A percentile compares a stretch with the other conserved stretches of the same genome.
phyloP scores from a whole-genome alignment of 1,284 basidiomycete genomes.

The Uromyces viciae-fabae region DNA sequence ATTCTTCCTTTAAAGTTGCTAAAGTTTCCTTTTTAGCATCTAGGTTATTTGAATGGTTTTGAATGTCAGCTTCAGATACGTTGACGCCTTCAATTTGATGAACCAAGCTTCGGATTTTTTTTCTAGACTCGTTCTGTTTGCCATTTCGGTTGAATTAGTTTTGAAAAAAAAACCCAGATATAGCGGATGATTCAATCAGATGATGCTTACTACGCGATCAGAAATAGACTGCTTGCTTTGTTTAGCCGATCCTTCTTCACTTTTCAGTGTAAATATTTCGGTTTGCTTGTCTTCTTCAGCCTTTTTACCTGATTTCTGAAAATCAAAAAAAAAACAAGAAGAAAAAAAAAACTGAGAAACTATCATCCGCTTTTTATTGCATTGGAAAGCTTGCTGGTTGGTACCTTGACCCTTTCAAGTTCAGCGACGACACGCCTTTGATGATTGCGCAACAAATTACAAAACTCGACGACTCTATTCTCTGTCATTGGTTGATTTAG shows the following conservation, averaged over 20 bases:
- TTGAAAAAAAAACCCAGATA: not conserved
- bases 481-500: constrained; percentile 65
- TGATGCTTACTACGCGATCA: constrained; percentile 39
- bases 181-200: no score
- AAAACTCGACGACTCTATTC: constrained; percentile 68
- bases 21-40: constrained; percentile 65
- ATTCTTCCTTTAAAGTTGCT: constrained; percentile 62
- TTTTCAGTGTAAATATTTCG: constrained; percentile 48
- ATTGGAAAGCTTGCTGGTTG: constrained; percentile 47
- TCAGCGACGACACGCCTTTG: constrained; percentile 62
- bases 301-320: constrained; percentile 41
- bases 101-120: constrained; percentile 56
- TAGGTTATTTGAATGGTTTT: constrained; percentile 46
- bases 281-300: constrained; percentile 49
- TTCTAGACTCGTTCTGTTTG: constrained; percentile 44
- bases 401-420: constrained; percentile 65
- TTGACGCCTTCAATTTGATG: constrained; percentile 50
- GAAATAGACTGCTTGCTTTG: constrained; percentile 36
- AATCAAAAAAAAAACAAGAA: no score
- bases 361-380: no score
- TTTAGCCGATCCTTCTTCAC: not conserved
- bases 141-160: not conserved
- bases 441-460: constrained; percentile 63
- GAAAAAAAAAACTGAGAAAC: no score
- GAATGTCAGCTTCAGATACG: constrained; percentile 64